phyloP scores from a whole-genome alignment of 2,329 filamentous ascomycete species.

The Aotearoamyces nothofagi region DNA sequence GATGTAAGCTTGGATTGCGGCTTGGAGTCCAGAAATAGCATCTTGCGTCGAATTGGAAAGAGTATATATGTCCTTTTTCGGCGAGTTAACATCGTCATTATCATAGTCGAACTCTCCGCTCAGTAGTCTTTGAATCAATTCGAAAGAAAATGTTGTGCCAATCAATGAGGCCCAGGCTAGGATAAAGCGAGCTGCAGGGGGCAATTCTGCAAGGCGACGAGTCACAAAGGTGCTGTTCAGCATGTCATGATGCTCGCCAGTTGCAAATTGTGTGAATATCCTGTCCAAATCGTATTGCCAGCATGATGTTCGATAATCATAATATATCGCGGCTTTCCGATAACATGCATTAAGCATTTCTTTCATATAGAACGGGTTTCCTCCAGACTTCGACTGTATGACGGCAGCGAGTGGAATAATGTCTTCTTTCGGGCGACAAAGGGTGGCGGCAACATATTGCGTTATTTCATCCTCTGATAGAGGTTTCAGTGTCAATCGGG shows the following conservation, averaged over 20 bases:
- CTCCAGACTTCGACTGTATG: constrained; percentile 75
- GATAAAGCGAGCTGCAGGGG: constrained; percentile 58
- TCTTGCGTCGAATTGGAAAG: constrained; percentile 44
- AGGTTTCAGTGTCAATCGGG: constrained; percentile 55
- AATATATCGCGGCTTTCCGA: constrained; percentile 77
- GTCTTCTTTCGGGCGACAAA: constrained; percentile 59
- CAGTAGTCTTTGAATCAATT: constrained; percentile 61
- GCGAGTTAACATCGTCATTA: constrained; percentile 21
- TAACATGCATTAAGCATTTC: constrained; percentile 84
- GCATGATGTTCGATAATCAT: constrained; percentile 66
- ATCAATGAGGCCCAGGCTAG: constrained; percentile 77
- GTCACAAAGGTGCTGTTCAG: constrained; percentile 74
- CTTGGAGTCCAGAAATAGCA: constrained; percentile 65
- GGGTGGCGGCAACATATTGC: constrained; percentile 67
- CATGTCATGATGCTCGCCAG: constrained; percentile 63
- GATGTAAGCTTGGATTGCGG: constrained; percentile 65
- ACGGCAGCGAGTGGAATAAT: constrained; percentile 67
- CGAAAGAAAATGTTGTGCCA: constrained; percentile 73
- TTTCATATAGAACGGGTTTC: constrained; percentile 82
- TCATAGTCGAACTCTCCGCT: constrained; percentile 54
- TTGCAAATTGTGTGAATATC: constrained; percentile 73
- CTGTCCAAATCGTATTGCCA: constrained; percentile 81
- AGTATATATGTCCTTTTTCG: too few relatives aligned
- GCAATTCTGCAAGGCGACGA: constrained; percentile 61
- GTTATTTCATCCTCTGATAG: constrained; percentile 68